Conservation (phyloP, 2,329 filamentous ascomycete genomes). For the Cercospora nicotianae region DNA sequence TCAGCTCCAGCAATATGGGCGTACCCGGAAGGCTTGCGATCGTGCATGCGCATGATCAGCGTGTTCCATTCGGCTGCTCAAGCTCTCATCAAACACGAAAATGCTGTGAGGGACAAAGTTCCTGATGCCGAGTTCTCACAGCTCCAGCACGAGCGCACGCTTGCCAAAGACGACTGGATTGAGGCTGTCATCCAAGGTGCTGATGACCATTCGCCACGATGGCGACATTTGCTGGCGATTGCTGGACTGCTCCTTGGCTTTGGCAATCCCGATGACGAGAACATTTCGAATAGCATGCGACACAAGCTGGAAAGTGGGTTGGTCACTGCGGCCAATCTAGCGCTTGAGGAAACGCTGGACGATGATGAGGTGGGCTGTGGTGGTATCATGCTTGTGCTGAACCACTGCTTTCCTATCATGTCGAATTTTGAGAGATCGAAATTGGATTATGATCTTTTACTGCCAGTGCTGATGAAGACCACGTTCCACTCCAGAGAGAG, state of each 20-base stretch:
- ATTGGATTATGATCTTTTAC: conserved; percentile 65
- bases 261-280: conserved; percentile 62
- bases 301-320: conserved; percentile 71
- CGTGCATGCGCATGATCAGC: conserved; percentile 66
- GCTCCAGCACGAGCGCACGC: conserved; percentile 35
- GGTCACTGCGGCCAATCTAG: conserved; percentile 73
- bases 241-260: conserved; percentile 77
- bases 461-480: conserved; percentile 68
- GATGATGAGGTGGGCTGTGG: conserved; percentile 52
- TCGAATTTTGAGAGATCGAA: conserved; percentile 59
- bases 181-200: conserved; percentile 60
- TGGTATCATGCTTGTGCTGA: conserved; percentile 67
- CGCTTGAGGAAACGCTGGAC: conserved; percentile 59
- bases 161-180: conserved; percentile 56
- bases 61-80: conserved; percentile 69
- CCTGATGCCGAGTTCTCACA: conserved; percentile 30
- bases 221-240: conserved; percentile 81
- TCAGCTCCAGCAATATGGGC: conserved; percentile 71
- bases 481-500: conserved; percentile 71
- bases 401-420: conserved; percentile 73
- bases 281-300: conserved; percentile 64
- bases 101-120: conserved; percentile 36
- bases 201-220: conserved; percentile 64
- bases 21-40: conserved; percentile 60
- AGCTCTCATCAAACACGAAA: conserved; percentile 53